Conservation (phyloP, 331 rosid genomes). For the Pyracantha coccinea region DNA sequence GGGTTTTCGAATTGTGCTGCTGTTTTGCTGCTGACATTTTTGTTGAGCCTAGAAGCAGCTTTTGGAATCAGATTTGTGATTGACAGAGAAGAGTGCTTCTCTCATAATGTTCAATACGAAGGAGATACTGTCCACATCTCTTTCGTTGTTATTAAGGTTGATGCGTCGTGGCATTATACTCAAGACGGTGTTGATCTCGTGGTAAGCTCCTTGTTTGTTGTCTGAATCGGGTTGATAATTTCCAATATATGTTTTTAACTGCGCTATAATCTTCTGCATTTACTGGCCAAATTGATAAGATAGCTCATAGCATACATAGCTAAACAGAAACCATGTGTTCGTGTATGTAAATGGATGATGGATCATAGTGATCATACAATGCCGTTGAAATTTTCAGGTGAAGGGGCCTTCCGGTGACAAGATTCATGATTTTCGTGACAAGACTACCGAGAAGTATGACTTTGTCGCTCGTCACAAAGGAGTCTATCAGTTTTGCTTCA, state of each 20-base stretch:
- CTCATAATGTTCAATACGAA: constrained; percentile 35
- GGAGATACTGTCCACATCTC: constrained; percentile 62
- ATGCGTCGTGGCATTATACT: constrained; percentile 40
- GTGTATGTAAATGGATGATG: no score
- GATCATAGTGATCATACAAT: neutral
- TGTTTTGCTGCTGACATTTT: constrained; percentile 17
- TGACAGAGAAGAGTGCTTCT: constrained; percentile 58
- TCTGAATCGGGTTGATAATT: neutral
- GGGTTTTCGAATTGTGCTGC: constrained; percentile 13
- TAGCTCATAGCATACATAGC: neutral
- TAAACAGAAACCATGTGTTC: neutral
- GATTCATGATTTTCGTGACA: constrained; percentile 48
- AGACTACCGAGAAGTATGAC: constrained; percentile 56
- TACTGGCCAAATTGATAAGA: neutral
- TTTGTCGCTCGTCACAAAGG: constrained; percentile 42
- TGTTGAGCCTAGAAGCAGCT: constrained; percentile 28
- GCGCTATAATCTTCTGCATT: neutral
- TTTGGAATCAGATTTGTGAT: constrained; percentile 67
- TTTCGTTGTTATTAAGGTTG: constrained; percentile 53
- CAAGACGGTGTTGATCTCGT: constrained; percentile 48
- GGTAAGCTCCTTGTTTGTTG: constrained; percentile 25
- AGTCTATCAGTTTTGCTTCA: constrained; percentile 62
- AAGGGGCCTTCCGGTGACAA: constrained; percentile 49
- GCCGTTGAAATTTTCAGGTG: constrained; percentile 29
- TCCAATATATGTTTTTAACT: neutral